phyloP scores from a whole-genome alignment of 1,284 basidiomycete species.

The Sanghuangporus sanghuang region DNA sequence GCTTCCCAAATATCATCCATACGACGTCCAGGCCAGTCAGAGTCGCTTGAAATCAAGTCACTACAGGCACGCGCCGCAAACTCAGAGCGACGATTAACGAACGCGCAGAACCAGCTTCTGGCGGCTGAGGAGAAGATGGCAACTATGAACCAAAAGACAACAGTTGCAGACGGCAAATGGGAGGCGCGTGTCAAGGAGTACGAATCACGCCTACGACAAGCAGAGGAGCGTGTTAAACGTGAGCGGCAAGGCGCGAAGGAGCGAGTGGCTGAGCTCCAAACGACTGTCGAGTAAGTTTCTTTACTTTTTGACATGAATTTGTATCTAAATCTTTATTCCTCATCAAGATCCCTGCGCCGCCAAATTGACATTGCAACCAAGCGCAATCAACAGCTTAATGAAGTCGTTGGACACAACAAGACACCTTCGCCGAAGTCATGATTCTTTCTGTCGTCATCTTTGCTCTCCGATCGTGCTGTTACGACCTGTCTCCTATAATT shows the following conservation, averaged over 20 bases:
- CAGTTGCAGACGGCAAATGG: slow-evolving; percentile 79
- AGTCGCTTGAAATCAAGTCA: slow-evolving; percentile 68
- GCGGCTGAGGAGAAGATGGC: slow-evolving; percentile 82
- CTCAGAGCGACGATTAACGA: slow-evolving; percentile 78
- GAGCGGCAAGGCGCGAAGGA: slow-evolving; percentile 96
- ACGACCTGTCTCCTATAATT: not conserved
- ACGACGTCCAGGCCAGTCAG: slow-evolving; percentile 60
- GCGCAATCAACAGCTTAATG: slow-evolving; percentile 58
- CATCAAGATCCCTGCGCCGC: slow-evolving; percentile 54
- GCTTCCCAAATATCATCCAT: slow-evolving; percentile 65
- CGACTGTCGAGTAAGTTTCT: slow-evolving; percentile 55
- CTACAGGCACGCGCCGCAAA: slow-evolving; percentile 69
- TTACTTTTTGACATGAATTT: not conserved
- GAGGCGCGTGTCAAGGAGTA: slow-evolving; percentile 91
- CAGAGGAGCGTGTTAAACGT: slow-evolving; percentile 92
- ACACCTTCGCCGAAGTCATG: slow-evolving; percentile 14
- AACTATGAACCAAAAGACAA: slow-evolving; percentile 63
- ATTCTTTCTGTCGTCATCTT: not conserved
- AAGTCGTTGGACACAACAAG: slow-evolving; percentile 54
- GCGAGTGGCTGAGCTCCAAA: slow-evolving; percentile 63
- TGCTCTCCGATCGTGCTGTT: not conserved
- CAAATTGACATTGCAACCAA: slow-evolving; percentile 69
- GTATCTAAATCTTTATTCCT: not conserved
- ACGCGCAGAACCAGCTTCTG: slow-evolving; percentile 78
- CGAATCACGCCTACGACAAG: slow-evolving; percentile 75